These are phyloP conservation scores for Aspergillus persii DNA, from an alignment of 2,329 filamentous ascomycete genomes.

Conservation along the genomic window DNA sequence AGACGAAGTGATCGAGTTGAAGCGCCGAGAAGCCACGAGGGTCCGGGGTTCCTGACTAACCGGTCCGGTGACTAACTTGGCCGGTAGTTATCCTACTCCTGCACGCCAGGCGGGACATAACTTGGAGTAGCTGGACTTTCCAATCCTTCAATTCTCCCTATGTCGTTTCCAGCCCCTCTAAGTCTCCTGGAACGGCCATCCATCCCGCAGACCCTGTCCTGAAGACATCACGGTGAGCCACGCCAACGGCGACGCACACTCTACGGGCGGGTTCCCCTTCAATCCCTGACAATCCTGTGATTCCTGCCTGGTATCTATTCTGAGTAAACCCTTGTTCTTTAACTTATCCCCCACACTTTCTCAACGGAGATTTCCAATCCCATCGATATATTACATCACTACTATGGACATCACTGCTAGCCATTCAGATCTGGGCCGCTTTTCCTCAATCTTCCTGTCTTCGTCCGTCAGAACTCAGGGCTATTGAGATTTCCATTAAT, in stretches of 20 bases:
- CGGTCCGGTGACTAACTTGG: neutral
- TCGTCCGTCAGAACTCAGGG: too few relatives aligned
- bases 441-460: too few relatives aligned
- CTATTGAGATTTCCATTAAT: too few relatives aligned
- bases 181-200: constrained; percentile 53
- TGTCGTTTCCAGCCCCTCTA: constrained; percentile 54
- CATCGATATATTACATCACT: constrained; percentile 8
- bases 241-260: constrained; percentile 42
- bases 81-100: neutral
- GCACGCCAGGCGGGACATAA: constrained; percentile 54
- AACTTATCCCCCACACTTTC: too few relatives aligned
- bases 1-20: neutral
- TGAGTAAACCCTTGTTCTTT: too few relatives aligned
- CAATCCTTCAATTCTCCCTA: constrained; percentile 58
- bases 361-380: constrained; percentile 28
- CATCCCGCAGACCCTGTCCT: constrained; percentile 47
- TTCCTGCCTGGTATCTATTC: too few relatives aligned
- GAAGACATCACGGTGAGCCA: constrained; percentile 42
- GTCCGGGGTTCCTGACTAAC: neutral
- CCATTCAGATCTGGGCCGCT: too few relatives aligned
- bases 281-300: constrained; percentile 26
- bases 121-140: constrained; percentile 62
- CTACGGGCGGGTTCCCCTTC: constrained; percentile 41
- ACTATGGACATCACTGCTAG: too few relatives aligned
- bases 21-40: neutral